phyloP scores from a whole-genome alignment of 2,329 filamentous ascomycete genomes.

The Neonectria sp. region DNA sequence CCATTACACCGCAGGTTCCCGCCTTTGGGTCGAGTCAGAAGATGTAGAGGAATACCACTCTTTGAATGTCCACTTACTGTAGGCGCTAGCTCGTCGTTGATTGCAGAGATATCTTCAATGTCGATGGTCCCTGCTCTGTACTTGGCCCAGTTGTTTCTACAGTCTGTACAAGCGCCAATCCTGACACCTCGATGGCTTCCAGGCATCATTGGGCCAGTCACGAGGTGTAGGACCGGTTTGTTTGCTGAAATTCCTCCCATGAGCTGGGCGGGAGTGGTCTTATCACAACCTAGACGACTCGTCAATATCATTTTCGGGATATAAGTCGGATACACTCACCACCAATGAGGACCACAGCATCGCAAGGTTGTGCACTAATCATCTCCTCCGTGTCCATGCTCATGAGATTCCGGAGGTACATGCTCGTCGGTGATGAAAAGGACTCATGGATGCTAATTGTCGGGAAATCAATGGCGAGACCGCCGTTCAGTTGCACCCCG shows the following conservation, averaged over 20 bases:
- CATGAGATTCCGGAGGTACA: slow-evolving; percentile 83
- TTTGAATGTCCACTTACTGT: slow-evolving; percentile 63
- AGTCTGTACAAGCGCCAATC: slow-evolving; percentile 83
- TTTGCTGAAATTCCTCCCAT: slow-evolving; percentile 85
- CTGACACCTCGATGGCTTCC: slow-evolving; percentile 75
- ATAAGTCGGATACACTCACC: slow-evolving; percentile 56
- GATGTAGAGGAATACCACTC: not conserved
- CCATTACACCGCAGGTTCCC: slow-evolving; percentile 92
- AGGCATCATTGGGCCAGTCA: slow-evolving; percentile 84
- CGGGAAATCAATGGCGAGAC: slow-evolving; percentile 79
- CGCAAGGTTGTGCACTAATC: slow-evolving; percentile 79
- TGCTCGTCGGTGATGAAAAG: slow-evolving; percentile 80
- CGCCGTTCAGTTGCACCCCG: slow-evolving; percentile 77
- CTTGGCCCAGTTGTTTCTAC: slow-evolving; percentile 80
- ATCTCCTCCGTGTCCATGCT: slow-evolving; percentile 87
- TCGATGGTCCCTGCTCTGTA: slow-evolving; percentile 77
- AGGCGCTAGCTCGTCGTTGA: slow-evolving; percentile 82
- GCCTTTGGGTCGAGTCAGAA: slow-evolving; percentile 55
- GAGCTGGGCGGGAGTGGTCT: slow-evolving; percentile 80
- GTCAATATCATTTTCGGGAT: not conserved
- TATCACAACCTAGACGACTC: slow-evolving; percentile 73
- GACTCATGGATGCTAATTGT: slow-evolving; percentile 81
- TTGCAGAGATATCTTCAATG: slow-evolving; percentile 78
- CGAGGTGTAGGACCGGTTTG: slow-evolving; percentile 77
- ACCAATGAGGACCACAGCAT: slow-evolving; percentile 78